phyloP scores from a whole-genome alignment of 2,329 filamentous ascomycete genomes.

The Talaromyces sp. region DNA sequence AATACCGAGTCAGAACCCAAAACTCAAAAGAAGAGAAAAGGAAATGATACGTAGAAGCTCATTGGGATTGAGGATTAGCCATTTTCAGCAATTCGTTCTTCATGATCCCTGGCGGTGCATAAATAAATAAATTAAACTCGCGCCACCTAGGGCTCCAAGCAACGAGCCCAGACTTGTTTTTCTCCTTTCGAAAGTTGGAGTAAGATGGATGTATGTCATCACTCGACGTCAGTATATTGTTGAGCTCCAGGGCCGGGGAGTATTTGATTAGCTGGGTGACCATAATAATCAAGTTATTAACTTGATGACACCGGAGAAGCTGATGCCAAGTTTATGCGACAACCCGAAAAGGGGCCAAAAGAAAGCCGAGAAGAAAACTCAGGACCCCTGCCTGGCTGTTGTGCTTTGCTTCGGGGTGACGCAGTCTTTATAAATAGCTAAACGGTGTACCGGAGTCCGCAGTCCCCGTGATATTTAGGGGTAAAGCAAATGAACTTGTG shows the following conservation, averaged over 20 bases:
- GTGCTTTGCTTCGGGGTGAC: not conserved
- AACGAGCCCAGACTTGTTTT: not conserved
- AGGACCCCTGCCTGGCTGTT: not conserved
- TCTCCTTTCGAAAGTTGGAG: not conserved
- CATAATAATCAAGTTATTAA: not conserved
- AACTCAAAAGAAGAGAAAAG: not conserved
- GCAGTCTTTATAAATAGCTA: not conserved
- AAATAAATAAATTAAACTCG: slow-evolving; percentile 6
- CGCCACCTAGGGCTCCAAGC: not conserved
- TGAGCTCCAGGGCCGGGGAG: not conserved
- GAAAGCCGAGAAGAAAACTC: not conserved
- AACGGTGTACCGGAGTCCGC: slow-evolving; percentile 5
- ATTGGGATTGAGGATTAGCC: not conserved
- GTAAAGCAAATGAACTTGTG: not conserved
- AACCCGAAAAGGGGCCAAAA: not conserved
- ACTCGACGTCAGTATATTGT: not conserved
- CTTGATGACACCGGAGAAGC: not conserved
- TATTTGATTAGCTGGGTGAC: not conserved
- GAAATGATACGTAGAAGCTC: not conserved
- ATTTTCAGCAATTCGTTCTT: not conserved
- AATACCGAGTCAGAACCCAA: not conserved
- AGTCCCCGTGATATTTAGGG: slow-evolving; percentile 1
- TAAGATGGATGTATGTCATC: too few relatives aligned
- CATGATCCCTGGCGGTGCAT: slow-evolving; percentile 1
- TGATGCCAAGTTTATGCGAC: not conserved